Conservation (phyloP, 495 filamentous ascomycete species). For the Podospora pseudocomata region DNA sequence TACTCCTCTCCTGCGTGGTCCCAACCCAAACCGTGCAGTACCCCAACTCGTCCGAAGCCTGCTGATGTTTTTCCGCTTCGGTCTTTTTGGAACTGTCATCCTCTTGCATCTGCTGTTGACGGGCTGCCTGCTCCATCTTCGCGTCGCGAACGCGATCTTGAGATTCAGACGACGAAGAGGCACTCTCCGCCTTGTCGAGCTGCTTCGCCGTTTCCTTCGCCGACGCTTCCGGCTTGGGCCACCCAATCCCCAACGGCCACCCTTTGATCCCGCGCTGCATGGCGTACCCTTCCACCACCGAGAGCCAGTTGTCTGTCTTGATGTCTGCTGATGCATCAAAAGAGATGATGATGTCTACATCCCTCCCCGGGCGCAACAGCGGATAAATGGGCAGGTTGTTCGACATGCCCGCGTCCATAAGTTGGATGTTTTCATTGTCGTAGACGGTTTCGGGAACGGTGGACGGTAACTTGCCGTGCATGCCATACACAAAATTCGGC, state of each 20-base stretch:
- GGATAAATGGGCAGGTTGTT: constrained; percentile 97
- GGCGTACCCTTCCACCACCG: constrained; percentile 87
- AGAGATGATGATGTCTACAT: constrained; percentile 81
- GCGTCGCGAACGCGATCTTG: constrained; percentile 65
- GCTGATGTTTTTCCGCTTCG: constrained; percentile 32
- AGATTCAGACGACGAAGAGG: constrained; percentile 52
- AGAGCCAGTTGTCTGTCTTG: constrained; percentile 70
- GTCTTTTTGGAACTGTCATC: constrained; percentile 12
- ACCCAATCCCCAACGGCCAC: constrained; percentile 89
- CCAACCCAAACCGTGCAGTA: constrained; percentile 98
- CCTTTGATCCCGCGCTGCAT: constrained; percentile 82
- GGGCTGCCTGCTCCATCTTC: constrained; percentile 46
- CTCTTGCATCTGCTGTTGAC: constrained; percentile 18
- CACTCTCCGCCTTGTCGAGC: constrained; percentile 65
- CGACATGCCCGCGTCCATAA: constrained; percentile 98
- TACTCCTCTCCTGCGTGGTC: constrained; percentile 64
- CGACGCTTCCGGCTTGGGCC: constrained; percentile 62
- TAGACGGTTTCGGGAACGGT: constrained; percentile 73
- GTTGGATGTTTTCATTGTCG: constrained; percentile 64
- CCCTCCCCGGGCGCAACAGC: constrained; percentile 76
- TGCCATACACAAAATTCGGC: constrained; percentile 80
- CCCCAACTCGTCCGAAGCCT: constrained; percentile 58
- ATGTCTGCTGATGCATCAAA: constrained; percentile 42
- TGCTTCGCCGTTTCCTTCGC: constrained; percentile 55
- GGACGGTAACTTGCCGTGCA: constrained; percentile 67